These are phyloP conservation scores for Alternaria panax DNA, from an alignment of 2,329 filamentous ascomycete species.

Conservation along the genomic window DNA sequence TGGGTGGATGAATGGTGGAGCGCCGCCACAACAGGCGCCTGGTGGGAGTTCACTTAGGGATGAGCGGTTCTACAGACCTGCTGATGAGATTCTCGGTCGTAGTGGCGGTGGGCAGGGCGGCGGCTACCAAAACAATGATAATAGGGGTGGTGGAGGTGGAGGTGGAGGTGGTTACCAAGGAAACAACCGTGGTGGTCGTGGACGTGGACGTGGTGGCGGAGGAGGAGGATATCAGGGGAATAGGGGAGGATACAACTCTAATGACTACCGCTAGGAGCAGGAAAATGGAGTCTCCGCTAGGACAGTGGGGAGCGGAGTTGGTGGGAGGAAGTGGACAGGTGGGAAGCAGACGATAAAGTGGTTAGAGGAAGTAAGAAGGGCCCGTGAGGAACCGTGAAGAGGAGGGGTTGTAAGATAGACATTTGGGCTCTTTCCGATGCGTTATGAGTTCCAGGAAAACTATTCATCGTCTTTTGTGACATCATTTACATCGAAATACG, in stretches of 20 bases:
- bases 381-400: too few species aligned
- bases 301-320: background rate
- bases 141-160: constrained; percentile 21
- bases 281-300: background rate
- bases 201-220: constrained; percentile 25
- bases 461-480: too few species aligned
- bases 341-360: too few species aligned
- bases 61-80: constrained; percentile 35
- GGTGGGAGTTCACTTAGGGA: constrained; percentile 33
- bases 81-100: constrained; percentile 32
- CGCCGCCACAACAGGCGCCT: constrained; percentile 28
- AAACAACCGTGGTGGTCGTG: constrained; percentile 33
- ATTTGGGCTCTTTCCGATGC: too few species aligned
- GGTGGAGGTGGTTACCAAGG: constrained; percentile 31
- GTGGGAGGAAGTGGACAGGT: too few species aligned
- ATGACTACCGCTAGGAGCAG: constrained; percentile 23
- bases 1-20: constrained; percentile 28
- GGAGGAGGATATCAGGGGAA: constrained; percentile 24
- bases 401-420: too few species aligned
- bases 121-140: constrained; percentile 30
- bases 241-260: constrained; percentile 24
- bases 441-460: too few species aligned
- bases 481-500: too few species aligned
- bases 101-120: constrained; percentile 36
- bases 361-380: too few species aligned